Base-by-base conservation (phyloP, 2,329 filamentous ascomycete genomes). In the Scedosporium dehoogii region DNA sequence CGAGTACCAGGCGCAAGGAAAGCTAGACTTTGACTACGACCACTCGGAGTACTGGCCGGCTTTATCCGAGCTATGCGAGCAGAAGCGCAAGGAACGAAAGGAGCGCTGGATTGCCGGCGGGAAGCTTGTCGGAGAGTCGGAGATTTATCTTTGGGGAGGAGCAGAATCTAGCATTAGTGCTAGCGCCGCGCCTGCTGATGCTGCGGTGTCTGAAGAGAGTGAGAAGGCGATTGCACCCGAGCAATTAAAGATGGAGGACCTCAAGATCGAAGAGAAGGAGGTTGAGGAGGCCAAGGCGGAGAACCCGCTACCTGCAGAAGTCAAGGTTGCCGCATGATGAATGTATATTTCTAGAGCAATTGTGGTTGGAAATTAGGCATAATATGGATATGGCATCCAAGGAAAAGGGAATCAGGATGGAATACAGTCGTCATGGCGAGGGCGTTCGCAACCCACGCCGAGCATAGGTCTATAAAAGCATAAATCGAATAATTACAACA, bases 1-100 rank as follows among this genome's bases (percentile, higher is more conserved):
- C 69, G 81, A 86, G 63, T 86, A 89, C 69, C 80, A 79, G 68
- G 86, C 87, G 58, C 46, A 61, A 27, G 93, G 94, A 63, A 83
- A 90, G 59, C 83, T 96, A 65, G 84, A 92, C 64, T 97, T 99
- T 72, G 87, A 91, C 69, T 99, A 99, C 73, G 90, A 96, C 70
- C 94, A 99, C 76, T 77, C 81, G 1, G 74, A 80, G 16, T 99
- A 97, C 80, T 99, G 94, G 94, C 91, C 92, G 0, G 88, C 90
- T 1, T 80, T 99, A 64, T 85, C 86, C 69, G 81, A 85, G 69
- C 74, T 96, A 69, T 89, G 88, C 66, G 81, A 83, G 18, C 80
- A 87, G 72, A 85, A 84, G 67, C 83, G 85, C 58, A 82, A 82
- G 27, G 83, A 83, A 65, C 84, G 85, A 69, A 77, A 76, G 65